Evolutionary conservation across 495 filamentous ascomycete species (phyloP).

Genomic region (Neurospora pannonica): DNA sequence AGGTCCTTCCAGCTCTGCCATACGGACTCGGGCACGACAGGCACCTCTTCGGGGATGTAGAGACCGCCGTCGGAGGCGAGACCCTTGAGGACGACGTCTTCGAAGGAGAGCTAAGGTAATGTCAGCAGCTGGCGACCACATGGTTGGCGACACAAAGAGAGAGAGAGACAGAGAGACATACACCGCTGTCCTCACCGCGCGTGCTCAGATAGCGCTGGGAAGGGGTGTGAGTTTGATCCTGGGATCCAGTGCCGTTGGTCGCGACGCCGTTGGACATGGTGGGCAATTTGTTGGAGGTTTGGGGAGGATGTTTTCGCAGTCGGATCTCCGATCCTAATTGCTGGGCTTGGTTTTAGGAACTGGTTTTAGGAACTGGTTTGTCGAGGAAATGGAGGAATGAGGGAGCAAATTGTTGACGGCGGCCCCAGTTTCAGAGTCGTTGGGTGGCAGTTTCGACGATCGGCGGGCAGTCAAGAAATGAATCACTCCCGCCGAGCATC

Average conservation of each 20-base stretch:
- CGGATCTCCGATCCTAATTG: not conserved
- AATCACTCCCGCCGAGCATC: not conserved
- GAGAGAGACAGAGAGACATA: slow-evolving; percentile 30
- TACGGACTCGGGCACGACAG: slow-evolving; percentile 37
- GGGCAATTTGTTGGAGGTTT: not conserved
- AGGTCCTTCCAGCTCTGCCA: slow-evolving; percentile 71
- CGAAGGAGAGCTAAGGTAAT: slow-evolving; percentile 68
- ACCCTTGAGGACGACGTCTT: slow-evolving; percentile 83
- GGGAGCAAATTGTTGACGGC: not conserved
- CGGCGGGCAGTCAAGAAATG: not conserved
- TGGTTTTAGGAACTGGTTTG: not conserved
- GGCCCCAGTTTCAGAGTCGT: not conserved
- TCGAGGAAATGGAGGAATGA: not conserved
- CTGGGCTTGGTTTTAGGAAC: not conserved
- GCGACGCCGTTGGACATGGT: slow-evolving; percentile 18
- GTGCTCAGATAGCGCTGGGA: slow-evolving; percentile 79
- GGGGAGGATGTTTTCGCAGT: not conserved
- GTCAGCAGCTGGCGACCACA: not conserved
- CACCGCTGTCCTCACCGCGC: slow-evolving; percentile 68
- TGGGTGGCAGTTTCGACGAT: not conserved
- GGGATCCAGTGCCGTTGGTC: slow-evolving; percentile 10
- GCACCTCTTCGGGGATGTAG: slow-evolving; percentile 80
- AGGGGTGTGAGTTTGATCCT: slow-evolving; percentile 37
- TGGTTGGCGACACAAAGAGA: not conserved
- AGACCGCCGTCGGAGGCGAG: slow-evolving; percentile 83